Conservation (phyloP, 1,284 basidiomycete species). For the Golubevia pallescens region DNA sequence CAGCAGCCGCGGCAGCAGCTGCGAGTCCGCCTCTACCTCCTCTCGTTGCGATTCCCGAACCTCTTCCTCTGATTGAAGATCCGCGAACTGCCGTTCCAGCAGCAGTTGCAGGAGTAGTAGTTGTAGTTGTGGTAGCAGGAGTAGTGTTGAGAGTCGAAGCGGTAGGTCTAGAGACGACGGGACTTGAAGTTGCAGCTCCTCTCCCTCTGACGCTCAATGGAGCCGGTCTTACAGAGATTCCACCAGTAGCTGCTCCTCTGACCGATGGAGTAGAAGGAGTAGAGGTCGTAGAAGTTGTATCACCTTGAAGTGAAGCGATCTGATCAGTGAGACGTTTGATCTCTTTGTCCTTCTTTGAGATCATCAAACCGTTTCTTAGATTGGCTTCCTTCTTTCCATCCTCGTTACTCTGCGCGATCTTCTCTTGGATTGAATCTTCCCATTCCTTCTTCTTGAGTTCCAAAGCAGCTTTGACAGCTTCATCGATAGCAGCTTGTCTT, state of each 20-base stretch:
- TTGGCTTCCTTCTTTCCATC: conserved; percentile 58
- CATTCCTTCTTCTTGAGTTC: conserved; percentile 46
- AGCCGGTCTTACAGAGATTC: not conserved
- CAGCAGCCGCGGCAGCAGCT: not conserved
- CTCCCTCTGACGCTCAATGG: not conserved
- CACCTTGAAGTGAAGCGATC: conserved; percentile 50
- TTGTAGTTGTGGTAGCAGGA: not conserved
- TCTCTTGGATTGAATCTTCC: conserved; percentile 40
- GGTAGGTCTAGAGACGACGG: not conserved
- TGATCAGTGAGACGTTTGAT: conserved; percentile 52
- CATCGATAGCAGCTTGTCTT: conserved; percentile 19
- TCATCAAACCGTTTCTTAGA: conserved; percentile 53
- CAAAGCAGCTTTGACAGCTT: conserved; percentile 28
- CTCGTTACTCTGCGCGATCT: conserved; percentile 48
- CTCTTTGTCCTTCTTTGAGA: conserved; percentile 57
- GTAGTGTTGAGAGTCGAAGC: not conserved
- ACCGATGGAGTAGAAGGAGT: conserved; percentile 24
- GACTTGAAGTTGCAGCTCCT: not conserved
- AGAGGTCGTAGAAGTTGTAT: conserved; percentile 10
- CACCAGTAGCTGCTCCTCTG: conserved; percentile 24
- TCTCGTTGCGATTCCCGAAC: not conserved
- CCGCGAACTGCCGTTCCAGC: not conserved
- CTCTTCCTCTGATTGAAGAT: not conserved
- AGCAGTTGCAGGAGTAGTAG: not conserved
- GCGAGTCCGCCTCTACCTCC: not conserved